phyloP scores from a whole-genome alignment of 164 flowering plant species.

The Magnolia kwangsiensis region DNA sequence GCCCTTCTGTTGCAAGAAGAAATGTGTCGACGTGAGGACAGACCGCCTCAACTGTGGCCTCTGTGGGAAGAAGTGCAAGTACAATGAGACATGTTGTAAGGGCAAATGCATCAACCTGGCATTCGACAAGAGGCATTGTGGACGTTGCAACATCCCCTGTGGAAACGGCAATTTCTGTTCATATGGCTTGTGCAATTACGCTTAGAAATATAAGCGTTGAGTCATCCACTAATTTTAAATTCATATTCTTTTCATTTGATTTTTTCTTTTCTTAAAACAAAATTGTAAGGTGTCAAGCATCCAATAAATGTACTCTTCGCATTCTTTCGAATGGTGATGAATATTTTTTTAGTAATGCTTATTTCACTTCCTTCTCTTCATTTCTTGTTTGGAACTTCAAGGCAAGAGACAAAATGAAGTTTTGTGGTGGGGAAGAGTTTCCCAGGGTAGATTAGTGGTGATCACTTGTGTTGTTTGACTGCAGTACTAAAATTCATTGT shows the following conservation, averaged over 20 bases:
- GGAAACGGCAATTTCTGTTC: slow-evolving; percentile 18
- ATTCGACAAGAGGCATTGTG: slow-evolving; percentile 24
- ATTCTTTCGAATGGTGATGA: too few species aligned
- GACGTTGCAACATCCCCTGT: slow-evolving; percentile 28
- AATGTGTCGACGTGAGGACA: slow-evolving; percentile 18
- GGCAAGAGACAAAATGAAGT: too few species aligned
- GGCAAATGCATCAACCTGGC: slow-evolving; percentile 29
- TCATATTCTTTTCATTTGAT: too few species aligned
- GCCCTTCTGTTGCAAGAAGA: slow-evolving; percentile 30
- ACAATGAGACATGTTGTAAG: slow-evolving; percentile 24
- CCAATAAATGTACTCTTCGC: too few species aligned
- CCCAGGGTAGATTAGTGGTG: too few species aligned
- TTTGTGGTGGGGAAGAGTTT: too few species aligned
- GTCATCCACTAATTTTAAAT: neutral
- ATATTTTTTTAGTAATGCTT: too few species aligned
- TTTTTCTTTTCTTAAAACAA: neutral
- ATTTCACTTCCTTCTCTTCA: too few species aligned
- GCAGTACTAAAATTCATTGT: too few species aligned
- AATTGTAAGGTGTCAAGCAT: neutral
- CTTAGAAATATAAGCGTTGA: neutral
- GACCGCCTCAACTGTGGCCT: slow-evolving; percentile 26
- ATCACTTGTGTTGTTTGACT: too few species aligned
- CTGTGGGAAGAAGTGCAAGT: slow-evolving; percentile 32
- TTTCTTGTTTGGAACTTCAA: too few species aligned
- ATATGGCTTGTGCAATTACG: slow-evolving; percentile 33